phyloP scores from a whole-genome alignment of 2,329 filamentous ascomycete species.

The Diaporthe ampelina region DNA sequence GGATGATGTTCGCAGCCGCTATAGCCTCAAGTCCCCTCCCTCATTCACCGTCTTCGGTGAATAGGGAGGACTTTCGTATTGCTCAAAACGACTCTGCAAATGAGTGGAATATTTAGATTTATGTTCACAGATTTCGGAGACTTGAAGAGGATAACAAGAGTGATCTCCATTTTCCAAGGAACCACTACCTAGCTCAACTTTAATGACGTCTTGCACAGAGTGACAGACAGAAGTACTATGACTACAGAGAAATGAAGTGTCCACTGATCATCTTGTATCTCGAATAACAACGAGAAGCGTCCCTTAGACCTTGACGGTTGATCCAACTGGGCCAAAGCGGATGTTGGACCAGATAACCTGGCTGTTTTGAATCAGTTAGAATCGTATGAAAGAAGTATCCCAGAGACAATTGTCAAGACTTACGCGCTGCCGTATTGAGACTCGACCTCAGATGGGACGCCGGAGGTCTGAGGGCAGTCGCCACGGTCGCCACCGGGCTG shows the following conservation, averaged over 20 bases:
- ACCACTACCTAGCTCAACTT: neutral
- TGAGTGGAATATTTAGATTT: too few relatives aligned
- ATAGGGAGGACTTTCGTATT: too few relatives aligned
- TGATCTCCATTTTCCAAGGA: neutral
- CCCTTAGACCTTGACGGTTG: conserved; percentile 6
- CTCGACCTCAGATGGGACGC: conserved; percentile 56
- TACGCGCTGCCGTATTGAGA: conserved; percentile 51
- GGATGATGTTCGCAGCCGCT: too few relatives aligned
- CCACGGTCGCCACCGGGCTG: conserved; percentile 59
- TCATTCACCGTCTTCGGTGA: too few relatives aligned
- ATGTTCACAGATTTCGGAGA: too few relatives aligned
- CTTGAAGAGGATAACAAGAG: neutral
- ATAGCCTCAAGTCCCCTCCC: too few relatives aligned
- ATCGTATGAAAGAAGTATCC: neutral
- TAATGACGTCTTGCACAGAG: neutral
- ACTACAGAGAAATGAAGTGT: conserved; percentile 5
- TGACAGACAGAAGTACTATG: neutral
- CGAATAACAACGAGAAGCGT: neutral
- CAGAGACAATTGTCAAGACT: conserved; percentile 15
- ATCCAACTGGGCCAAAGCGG: conserved; percentile 10
- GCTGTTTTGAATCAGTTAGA: neutral
- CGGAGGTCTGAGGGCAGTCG: conserved; percentile 56
- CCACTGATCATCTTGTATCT: neutral
- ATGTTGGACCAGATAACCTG: conserved; percentile 28
- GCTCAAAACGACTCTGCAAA: too few relatives aligned